Evolutionary conservation across 371 early-diverging fungal species (phyloP), one percentile per base, ranked within the genome.

Genomic region (Apophysomyces variabilis): DNA sequence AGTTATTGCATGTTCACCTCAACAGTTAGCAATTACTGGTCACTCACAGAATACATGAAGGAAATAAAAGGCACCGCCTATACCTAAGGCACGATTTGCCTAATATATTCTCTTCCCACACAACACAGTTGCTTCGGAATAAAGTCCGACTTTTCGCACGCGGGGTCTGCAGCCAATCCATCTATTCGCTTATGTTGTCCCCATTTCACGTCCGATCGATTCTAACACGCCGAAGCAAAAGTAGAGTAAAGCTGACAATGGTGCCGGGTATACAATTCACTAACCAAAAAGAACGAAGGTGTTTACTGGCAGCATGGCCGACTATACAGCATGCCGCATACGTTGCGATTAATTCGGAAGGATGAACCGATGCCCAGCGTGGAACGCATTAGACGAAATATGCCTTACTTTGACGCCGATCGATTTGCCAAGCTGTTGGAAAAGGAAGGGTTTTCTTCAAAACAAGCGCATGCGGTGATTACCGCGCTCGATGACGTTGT

Each of bases 401-500:
- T 77, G 63, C 84, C 86, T 60, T 81, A 82, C 67, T 93, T 93
- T 76, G 92, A 94, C 70, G 90, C 92, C 9, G 88, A 90, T 67
- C 76, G 85, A 58, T 91, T 96, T 63, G 90, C 89, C 37, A 85
- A 85, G 63, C 79, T 88, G 46, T 78, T 95, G 16, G 92, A 93
- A 68, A 73, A 77, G 5, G 89, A 93, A 58, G 94, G 95, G 0
- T 95, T 95, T 70, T 74, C 85, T 8, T 66, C 86, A 18, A 82
- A 86, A 56, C 91, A 92, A 63, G 83, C 95, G 0, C 90, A 86
- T 66, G 90, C 93, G 3, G 87, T 94, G n/a, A 91, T 95, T 79
- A 75, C 77, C 46, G 87, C 92, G 0, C 72, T 95, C 9, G 76
- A 87, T 18, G 90, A 93, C 63, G 94, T 94, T 0, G 86, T 95